A percentile compares a stretch with the other conserved stretches of the same genome.
These are phyloP conservation scores for Tubosaeta sp. DNA, from an alignment of 768 basidiomycete genomes.

Conservation along the genomic window DNA sequence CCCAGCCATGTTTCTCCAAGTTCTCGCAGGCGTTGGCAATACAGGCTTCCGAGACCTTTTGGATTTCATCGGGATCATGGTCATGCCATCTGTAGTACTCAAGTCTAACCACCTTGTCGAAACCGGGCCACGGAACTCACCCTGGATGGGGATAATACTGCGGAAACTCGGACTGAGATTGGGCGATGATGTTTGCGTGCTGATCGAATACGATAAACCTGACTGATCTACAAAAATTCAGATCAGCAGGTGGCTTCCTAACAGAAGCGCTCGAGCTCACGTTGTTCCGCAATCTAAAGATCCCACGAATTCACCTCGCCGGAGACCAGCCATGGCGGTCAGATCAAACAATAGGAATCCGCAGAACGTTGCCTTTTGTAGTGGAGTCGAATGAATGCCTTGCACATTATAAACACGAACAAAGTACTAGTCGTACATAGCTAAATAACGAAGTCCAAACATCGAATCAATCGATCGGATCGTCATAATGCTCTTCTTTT, in stretches of 20 bases:
- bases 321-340: slow-evolving; percentile 35
- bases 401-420: background rate
- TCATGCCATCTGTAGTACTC: slow-evolving; percentile 91
- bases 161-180: slow-evolving; percentile 89
- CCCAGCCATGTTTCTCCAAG: slow-evolving; percentile 74
- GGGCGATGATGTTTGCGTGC: slow-evolving; percentile 80
- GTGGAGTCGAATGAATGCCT: background rate
- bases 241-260: slow-evolving; percentile 1
- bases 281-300: slow-evolving; percentile 95
- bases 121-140: slow-evolving; percentile 33
- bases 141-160: slow-evolving; percentile 91
- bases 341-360: background rate
- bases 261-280: slow-evolving; percentile 46
- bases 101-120: background rate
- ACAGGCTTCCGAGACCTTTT: slow-evolving; percentile 67
- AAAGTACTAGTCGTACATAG: background rate
- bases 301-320: slow-evolving; percentile 80
- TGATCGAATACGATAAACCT: slow-evolving; percentile 90
- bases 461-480: background rate
- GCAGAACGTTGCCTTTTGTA: background rate
- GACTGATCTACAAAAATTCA: slow-evolving; percentile 55
- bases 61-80: slow-evolving; percentile 84
- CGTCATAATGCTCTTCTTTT: slow-evolving; percentile 32
- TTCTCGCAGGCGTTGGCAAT: slow-evolving; percentile 66
- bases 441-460: background rate